Conservation (phyloP, 179 eudicot species). For the Corrigiola litoralis region DNA sequence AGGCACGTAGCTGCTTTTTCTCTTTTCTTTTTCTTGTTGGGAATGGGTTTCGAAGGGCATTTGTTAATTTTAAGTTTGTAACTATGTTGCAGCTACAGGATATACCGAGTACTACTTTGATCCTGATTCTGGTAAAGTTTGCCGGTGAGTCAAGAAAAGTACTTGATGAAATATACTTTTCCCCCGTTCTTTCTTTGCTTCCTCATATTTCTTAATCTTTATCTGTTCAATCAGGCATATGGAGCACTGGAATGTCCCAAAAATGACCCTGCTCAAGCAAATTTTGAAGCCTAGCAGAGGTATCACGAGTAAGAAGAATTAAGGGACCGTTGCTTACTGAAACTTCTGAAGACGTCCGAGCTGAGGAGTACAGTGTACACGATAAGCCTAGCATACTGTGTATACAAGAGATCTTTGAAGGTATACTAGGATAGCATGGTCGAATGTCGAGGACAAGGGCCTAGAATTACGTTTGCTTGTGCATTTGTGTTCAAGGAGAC, state of each 20-base stretch:
- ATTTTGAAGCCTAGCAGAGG: conserved; percentile 71
- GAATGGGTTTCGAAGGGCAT: not conserved
- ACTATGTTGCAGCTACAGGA: conserved; percentile 71
- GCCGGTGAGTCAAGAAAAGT: conserved; percentile 39
- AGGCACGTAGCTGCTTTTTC: too few species aligned
- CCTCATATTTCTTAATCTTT: not conserved
- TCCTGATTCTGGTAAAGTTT: conserved; percentile 67
- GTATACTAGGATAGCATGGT: too few species aligned
- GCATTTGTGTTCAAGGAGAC: too few species aligned
- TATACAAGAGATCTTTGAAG: too few species aligned
- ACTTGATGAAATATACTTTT: not conserved
- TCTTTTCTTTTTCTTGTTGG: too few species aligned
- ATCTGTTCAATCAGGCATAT: conserved; percentile 95
- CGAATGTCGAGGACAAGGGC: too few species aligned
- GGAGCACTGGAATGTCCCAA: conserved; percentile 98
- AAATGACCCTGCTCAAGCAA: conserved; percentile 85
- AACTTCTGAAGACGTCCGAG: too few species aligned
- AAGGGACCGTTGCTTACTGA: too few species aligned
- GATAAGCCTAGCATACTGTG: too few species aligned
- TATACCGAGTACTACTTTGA: conserved; percentile 87
- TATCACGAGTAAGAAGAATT: conserved; percentile 9
- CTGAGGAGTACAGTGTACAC: too few species aligned
- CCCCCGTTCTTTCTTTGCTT: not conserved
- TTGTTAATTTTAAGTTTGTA: too few species aligned
- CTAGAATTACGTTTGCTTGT: too few species aligned